phyloP scores from a whole-genome alignment of 176 grass and related monocot genomes.

The bread wheat (Triticum aestivum) region IWGSC_CS_RefSeq_v2.1 NC_057805.1:468579757-468580256 shows the following conservation, averaged over 20 bases:
- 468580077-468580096: conserved; percentile 76
- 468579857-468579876: conserved; percentile 82
- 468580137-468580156: no score
- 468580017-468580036: conserved; percentile 81
- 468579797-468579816: not conserved
- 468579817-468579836: not conserved
- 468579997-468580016: conserved; percentile 75
- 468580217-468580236: not conserved
- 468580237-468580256: not conserved
- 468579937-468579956: not conserved
- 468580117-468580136: no score
- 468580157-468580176: not conserved
- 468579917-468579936: conserved; percentile 52
- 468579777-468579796: no score
- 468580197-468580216: not conserved
- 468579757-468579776: no score
- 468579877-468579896: conserved; percentile 83
- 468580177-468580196: not conserved
- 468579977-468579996: not conserved
- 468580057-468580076: conserved; percentile 73
- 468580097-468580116: conserved; percentile 80
- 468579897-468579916: conserved; percentile 87
- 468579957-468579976: not conserved
- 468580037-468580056: conserved; percentile 53
- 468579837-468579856: conserved; percentile 90